Base-by-base conservation (phyloP, 371 early-diverging fungal species). In the Rhizopus arrhizus region DNA sequence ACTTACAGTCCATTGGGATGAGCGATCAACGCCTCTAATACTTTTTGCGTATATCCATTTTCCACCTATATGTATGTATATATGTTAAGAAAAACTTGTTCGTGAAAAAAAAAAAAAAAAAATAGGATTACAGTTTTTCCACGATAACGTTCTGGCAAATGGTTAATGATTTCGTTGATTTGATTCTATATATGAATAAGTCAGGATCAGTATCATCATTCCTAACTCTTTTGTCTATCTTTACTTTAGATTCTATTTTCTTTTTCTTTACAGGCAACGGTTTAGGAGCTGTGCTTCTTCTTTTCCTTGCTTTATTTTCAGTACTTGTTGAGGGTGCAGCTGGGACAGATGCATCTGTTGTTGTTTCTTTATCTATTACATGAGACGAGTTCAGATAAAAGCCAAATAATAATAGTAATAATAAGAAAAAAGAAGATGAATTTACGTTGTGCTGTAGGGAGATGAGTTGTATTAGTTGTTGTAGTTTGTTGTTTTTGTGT, bases 1-100 rank as follows among this genome's bases (percentile, higher is more conserved):
- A 7, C 48, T 48, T 48, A 48, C 48, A 48, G 15, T 48, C 48
- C 48, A 29, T 48, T 29, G 5, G 48, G 48, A 28, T 48, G 16
- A 5, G 16, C 5, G 9, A 48, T 48, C 7, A 48, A 15, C 28
- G 48, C 48, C 48, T 48, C 48, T 0, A 48, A 10, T 15, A 48
- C 29, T 9, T 48, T 48, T 48, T 29, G 10, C 31, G 28, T 48
- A 28, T 29, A 4, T 15, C 8, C 48, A 29, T 48, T 48, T 29
- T 22, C 22, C 8, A 5, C 48, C 48, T 48, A 48, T 29, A 28
- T 5, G 7, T 48, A 7, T 48, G 4, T 0, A 11, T 43, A 15
- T 29, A 48, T 29, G 22, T 48, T 22, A 22, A 22, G 22, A 22
- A 22, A 22, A 22, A 22, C 22, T 2, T 22, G 22, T 22, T 22